Percentiles rank a stretch among this genome's conserved stretches.
Evolutionary conservation across 768 basidiomycete species (phyloP).

Genomic region (Suillus sp.): DNA sequence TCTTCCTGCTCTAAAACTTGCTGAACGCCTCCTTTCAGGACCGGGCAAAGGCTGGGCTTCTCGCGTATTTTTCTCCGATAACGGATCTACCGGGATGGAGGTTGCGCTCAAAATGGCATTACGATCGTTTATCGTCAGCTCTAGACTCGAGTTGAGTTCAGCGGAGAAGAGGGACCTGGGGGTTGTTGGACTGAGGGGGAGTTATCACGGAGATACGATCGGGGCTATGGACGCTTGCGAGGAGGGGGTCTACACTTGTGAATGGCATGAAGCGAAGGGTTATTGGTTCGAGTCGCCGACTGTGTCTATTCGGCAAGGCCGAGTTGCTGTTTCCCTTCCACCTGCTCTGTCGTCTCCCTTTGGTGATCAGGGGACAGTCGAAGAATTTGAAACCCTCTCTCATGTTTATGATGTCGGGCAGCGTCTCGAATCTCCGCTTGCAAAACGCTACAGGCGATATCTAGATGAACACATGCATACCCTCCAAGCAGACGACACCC

Average conservation of each 20-base stretch:
- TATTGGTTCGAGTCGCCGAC: slow-evolving; percentile 93
- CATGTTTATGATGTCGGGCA: slow-evolving; percentile 70
- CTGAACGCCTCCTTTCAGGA: slow-evolving; percentile 76
- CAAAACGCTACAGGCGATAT: slow-evolving; percentile 59
- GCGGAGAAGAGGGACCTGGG: slow-evolving; percentile 57
- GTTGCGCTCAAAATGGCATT: slow-evolving; percentile 98
- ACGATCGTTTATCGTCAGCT: slow-evolving; percentile 56
- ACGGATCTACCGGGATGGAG: slow-evolving; percentile 96
- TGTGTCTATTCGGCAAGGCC: slow-evolving; percentile 66
- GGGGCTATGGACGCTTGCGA: slow-evolving; percentile 96
- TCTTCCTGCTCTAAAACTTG: slow-evolving; percentile 79
- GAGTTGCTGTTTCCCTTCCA: slow-evolving; percentile 56
- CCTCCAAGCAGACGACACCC: slow-evolving; percentile 48
- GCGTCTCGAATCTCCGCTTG: slow-evolving; percentile 64
- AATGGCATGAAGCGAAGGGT: slow-evolving; percentile 93
- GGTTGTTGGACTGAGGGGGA: slow-evolving; percentile 84
- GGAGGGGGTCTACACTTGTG: slow-evolving; percentile 90
- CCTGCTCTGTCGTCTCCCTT: slow-evolving; percentile 40
- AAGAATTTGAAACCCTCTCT: slow-evolving; percentile 44
- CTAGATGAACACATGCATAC: slow-evolving; percentile 43
- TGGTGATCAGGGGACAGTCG: slow-evolving; percentile 16
- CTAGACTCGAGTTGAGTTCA: slow-evolving; percentile 37
- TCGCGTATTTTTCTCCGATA: slow-evolving; percentile 90
- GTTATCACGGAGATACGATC: slow-evolving; percentile 98
- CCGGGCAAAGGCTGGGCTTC: slow-evolving; percentile 92